Base-by-base conservation (phyloP, 495 filamentous ascomycete species). In the Cenococcum geophilum region DNA sequence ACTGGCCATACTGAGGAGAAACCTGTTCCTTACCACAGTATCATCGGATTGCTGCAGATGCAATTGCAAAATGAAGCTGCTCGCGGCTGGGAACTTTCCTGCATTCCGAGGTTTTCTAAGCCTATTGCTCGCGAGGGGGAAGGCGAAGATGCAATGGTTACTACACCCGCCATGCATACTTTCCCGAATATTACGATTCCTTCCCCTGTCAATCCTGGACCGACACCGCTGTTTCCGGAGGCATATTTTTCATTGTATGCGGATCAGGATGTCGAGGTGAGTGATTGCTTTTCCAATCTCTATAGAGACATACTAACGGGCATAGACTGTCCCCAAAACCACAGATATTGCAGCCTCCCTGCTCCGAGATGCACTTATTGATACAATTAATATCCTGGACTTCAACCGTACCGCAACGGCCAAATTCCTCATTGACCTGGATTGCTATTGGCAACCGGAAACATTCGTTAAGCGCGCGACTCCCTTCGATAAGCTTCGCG, bases 391-490 rank as follows among this genome's bases (percentile, higher is more conserved):
- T 70, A 84, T 88, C 16, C 79, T 99, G 16, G 86, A 97, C 74
- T 95, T 88, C 77, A 99, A 97, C 71, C 87, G 93, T 53, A 87
- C 88, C 63, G 82, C 85, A 4, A 86, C 88, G 0, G 92, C 93
- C 54, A 90, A 91, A 57, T 92, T 88, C 65, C 76, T 99, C 25
- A 93, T 96, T 59, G 91, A 97, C 70, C 78, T 97, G 34, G 95
- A 97, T 71, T 95, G 89, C 73, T 99, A 91, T 74, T 99, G 93
- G 75, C 80, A 91, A 1, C 80, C 86, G 5, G 79, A 86, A 51
- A 96, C 86, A 2, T 99, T 99, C 71, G 86, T 96, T 60, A 92
- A 93, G 73, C 85, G 95, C 55, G 91, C 89, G 2, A 97, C 89
- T 2, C 86, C 89, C 0, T 97, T 95, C 67, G 95, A 97, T 71